Evolutionary conservation across 202 grass and related monocot species (phyloP).

Genomic region (Carex arenaria): DNA sequence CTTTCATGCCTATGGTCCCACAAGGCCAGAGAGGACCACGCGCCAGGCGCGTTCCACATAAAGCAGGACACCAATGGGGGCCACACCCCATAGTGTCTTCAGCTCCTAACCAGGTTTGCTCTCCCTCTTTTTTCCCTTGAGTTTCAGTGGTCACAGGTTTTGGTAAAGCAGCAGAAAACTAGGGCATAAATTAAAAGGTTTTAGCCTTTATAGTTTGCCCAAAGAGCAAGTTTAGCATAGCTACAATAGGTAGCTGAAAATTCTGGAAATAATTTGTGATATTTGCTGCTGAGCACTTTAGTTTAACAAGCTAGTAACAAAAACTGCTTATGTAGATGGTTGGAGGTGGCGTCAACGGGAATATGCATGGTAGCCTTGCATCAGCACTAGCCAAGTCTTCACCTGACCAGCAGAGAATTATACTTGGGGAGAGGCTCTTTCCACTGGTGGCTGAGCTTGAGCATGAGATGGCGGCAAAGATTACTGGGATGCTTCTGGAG

Average conservation of each 20-base stretch:
- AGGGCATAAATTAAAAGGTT: not conserved
- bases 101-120: conserved; percentile 10
- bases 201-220: not conserved
- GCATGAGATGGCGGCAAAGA: conserved; percentile 73
- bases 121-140: not conserved
- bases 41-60: conserved; percentile 51
- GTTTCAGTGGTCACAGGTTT: not conserved
- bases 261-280: not conserved
- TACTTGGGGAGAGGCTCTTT: conserved; percentile 88
- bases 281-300: not conserved
- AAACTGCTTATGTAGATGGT: conserved; percentile 30
- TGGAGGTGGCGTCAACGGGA: conserved; percentile 36
- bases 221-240: not conserved
- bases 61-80: conserved; percentile 50
- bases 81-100: conserved; percentile 36
- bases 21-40: conserved; percentile 58
- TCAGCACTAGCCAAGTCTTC: conserved; percentile 69
- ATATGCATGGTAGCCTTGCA: conserved; percentile 58
- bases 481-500: conserved; percentile 94
- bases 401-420: conserved; percentile 75
- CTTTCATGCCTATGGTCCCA: conserved; percentile 73
- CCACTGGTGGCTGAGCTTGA: conserved; percentile 88
- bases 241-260: not conserved
- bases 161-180: not conserved
- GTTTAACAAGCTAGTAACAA: conserved; percentile 4